Evolutionary conservation across 306 rosid genomes (phyloP).

Genomic region (Cicer yamashitae): DNA sequence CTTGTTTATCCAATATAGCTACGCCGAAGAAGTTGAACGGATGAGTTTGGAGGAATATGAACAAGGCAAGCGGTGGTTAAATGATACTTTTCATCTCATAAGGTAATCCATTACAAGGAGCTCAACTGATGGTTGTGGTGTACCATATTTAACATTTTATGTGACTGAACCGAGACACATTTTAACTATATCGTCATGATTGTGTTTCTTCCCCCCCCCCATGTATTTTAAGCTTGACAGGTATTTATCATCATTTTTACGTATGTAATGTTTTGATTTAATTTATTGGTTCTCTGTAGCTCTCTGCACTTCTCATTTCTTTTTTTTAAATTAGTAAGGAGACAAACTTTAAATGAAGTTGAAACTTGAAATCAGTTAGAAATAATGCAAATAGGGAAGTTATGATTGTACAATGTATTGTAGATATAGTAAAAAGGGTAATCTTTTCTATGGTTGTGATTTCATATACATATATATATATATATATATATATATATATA

Average conservation of each 20-base stretch:
- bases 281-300: conserved; percentile 3
- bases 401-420: neutral
- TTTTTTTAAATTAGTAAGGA: neutral
- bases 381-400: neutral
- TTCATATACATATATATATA: no score
- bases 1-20: conserved; percentile 56
- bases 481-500: no score
- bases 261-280: conserved; percentile 10
- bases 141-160: conserved; percentile 21
- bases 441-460: no score
- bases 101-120: conserved; percentile 56
- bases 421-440: no score
- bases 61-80: conserved; percentile 83
- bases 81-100: conserved; percentile 76
- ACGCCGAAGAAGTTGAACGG: conserved; percentile 64
- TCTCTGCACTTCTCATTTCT: conserved; percentile 6
- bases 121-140: conserved; percentile 29
- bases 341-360: neutral
- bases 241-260: neutral
- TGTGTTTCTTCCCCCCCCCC: neutral
- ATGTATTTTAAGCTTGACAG: conserved; percentile 18
- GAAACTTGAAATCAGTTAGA: neutral
- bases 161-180: neutral
- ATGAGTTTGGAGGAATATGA: conserved; percentile 75
- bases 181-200: conserved; percentile 11